phyloP scores from a whole-genome alignment of 2,329 filamentous ascomycete species.

The Ophiosphaerella narmari region DNA sequence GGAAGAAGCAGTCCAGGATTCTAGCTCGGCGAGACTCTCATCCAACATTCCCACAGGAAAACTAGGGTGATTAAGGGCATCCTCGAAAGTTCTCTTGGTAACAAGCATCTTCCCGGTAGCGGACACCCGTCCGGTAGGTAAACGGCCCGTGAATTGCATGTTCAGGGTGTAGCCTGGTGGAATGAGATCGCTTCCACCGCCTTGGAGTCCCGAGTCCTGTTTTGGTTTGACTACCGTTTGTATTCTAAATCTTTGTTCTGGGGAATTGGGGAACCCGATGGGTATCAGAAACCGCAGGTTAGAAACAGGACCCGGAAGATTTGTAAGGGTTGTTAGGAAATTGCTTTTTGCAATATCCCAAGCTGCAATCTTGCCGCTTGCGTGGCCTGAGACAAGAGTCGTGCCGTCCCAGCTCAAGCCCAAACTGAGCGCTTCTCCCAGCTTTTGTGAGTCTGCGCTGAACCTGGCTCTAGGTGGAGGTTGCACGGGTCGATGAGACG shows the following conservation, averaged over 20 bases:
- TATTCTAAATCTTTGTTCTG: constrained; percentile 53
- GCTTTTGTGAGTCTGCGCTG: constrained; percentile 62
- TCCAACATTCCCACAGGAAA: constrained; percentile 50
- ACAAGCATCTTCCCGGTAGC: constrained; percentile 27
- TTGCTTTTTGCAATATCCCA: constrained; percentile 79
- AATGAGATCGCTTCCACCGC: constrained; percentile 41
- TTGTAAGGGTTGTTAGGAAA: constrained; percentile 68
- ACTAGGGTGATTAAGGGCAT: constrained; percentile 49
- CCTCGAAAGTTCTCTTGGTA: constrained; percentile 40
- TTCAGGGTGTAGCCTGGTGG: constrained; percentile 68
- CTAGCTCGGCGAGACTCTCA: constrained; percentile 42
- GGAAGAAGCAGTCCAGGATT: constrained; percentile 30
- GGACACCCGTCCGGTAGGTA: constrained; percentile 33
- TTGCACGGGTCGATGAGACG: constrained; percentile 59
- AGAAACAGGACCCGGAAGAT: constrained; percentile 80
- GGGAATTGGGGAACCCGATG: constrained; percentile 50
- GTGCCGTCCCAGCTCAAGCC: constrained; percentile 82
- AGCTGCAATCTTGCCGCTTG: constrained; percentile 74
- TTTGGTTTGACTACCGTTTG: constrained; percentile 79
- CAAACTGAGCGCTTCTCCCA: constrained; percentile 70
- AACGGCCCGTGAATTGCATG: constrained; percentile 60
- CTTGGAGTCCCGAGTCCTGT: constrained; percentile 57
- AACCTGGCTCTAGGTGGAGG: constrained; percentile 49
- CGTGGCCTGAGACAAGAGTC: constrained; percentile 77
- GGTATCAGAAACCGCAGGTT: constrained; percentile 77